Evolutionary conservation across 805 yeast species (phyloP).

Genomic region (Saccharomyces paradoxus): DNA sequence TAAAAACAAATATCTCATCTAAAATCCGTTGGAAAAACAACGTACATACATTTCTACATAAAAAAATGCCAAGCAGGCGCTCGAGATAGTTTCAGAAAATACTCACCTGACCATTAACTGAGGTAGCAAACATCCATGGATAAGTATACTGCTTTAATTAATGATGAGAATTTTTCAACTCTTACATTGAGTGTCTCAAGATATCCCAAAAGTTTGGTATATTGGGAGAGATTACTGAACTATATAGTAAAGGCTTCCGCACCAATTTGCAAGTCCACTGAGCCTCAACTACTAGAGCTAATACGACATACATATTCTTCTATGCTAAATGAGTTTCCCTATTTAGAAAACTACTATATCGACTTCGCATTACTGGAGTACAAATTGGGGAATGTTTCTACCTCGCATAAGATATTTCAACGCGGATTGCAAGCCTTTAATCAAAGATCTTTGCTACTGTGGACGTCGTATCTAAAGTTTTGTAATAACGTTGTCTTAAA

Average conservation of each 20-base stretch:
- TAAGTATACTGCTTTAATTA: constrained; percentile 12
- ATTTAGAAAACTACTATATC: constrained; percentile 28
- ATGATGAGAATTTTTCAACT: constrained; percentile 19
- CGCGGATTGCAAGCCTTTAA: constrained; percentile 19
- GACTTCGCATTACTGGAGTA: constrained; percentile 31
- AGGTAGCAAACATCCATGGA: constrained; percentile 14
- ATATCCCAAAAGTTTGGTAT: constrained; percentile 19
- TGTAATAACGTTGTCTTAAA: constrained; percentile 23
- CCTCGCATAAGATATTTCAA: constrained; percentile 21
- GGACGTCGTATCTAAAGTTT: constrained; percentile 26
- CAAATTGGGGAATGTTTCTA: constrained; percentile 23
- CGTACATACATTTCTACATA: background rate
- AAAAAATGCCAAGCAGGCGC: background rate
- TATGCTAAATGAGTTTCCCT: constrained; percentile 25
- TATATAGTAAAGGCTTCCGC: constrained; percentile 16
- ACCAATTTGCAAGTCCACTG: constrained; percentile 23
- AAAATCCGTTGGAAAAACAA: background rate
- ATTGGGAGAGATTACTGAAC: constrained; percentile 29
- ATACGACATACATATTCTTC: constrained; percentile 24
- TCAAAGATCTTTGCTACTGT: constrained; percentile 25
- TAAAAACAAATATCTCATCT: background rate
- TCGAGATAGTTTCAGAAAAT: background rate
- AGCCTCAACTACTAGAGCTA: constrained; percentile 12
- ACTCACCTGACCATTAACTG: background rate
- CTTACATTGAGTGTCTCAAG: constrained; percentile 20